Evolutionary conservation across 352 stramenopile genomes (phyloP), one percentile per base, ranked within the genome.

Genomic region (Poterioochromonas sp.): DNA sequence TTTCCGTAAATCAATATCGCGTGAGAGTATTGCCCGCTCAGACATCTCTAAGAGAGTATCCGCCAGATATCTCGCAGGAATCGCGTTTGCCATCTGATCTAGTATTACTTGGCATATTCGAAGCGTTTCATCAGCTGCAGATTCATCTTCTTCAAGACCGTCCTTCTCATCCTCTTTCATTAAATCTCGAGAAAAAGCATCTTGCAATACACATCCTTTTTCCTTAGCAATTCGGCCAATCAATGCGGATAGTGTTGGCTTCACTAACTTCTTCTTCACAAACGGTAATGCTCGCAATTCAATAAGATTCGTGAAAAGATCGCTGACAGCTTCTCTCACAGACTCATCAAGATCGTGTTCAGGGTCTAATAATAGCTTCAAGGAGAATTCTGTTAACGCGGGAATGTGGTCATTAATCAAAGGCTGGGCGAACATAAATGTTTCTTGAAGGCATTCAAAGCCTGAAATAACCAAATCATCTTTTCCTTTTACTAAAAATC

Each of bases 1-100:
- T 85, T 98, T 98, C 63, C 94, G 90, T 80, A 93, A 91, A 47
- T 90, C 89, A 1, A 90, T 82, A 70, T 97, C 87, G 18, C 88
- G 83, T 60, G 88, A 92, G 68, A 87, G 87, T 68, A 99, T 92
- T 82, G 95, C 94, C 70, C 70, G 53, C 3, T 12, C 37, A n/a
- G 15, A 65, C 44, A 78, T 34, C 1, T 2, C n/a, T 8, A 71
- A 34, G 76, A 87, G 81, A 15, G 87, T 83, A 71, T 88, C 73
- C 79, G 92, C 91, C 76, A 91, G 89, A 78, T 89, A 90, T 79
- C 92, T 93, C 73, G 88, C 89, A 20, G 88, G 87, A 29, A 94
- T 83, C 80, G 91, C 84, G 74, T 90, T 90, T 41, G 88, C 89
- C 53, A 94, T 83, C 83, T 89, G 87, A 79, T 94, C 89, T 35